These are phyloP conservation scores for Tephrocybe sp. DNA, from an alignment of 768 basidiomycete genomes.

Conservation along the genomic window DNA sequence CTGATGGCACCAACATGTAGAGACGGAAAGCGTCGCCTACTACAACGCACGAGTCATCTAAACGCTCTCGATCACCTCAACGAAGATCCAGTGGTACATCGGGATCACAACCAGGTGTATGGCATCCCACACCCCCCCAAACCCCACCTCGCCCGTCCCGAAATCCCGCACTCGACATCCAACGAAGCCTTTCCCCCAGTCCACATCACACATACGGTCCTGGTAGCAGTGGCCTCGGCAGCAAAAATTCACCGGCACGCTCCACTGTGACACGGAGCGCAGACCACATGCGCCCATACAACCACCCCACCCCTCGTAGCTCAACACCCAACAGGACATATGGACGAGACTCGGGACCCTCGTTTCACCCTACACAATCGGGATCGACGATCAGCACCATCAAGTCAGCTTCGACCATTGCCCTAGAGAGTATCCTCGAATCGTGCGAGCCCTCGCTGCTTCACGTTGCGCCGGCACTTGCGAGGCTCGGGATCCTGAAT, in stretches of 20 bases:
- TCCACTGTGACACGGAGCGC: slow-evolving; percentile 7
- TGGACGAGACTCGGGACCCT: slow-evolving; percentile 14
- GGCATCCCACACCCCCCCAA: slow-evolving; percentile 25
- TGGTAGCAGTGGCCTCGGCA: slow-evolving; percentile 1
- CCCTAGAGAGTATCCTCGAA: slow-evolving; percentile 54
- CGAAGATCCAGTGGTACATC: slow-evolving; percentile 1
- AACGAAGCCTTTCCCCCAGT: not conserved
- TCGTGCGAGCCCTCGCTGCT: slow-evolving; percentile 66
- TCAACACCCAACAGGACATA: slow-evolving; percentile 19
- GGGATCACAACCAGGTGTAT: not conserved
- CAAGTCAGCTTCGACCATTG: slow-evolving; percentile 32
- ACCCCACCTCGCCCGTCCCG: slow-evolving; percentile 12
- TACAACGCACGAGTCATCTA: slow-evolving; percentile 10
- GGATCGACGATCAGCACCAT: slow-evolving; percentile 45
- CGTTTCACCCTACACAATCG: slow-evolving; percentile 37
- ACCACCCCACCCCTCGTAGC: slow-evolving; percentile 13
- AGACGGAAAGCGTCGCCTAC: not conserved
- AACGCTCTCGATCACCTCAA: slow-evolving; percentile 6
- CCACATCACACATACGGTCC: not conserved
- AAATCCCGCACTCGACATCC: not conserved
- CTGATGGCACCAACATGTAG: not conserved
- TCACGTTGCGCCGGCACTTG: slow-evolving; percentile 60
- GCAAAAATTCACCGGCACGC: slow-evolving; percentile 10
- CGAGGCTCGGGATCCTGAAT: slow-evolving; percentile 55
- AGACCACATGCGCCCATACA: not conserved